These are phyloP conservation scores for Cryptococcus depauperatus DNA, from an alignment of 1,284 basidiomycete genomes.

Conservation along the genomic window DNA sequence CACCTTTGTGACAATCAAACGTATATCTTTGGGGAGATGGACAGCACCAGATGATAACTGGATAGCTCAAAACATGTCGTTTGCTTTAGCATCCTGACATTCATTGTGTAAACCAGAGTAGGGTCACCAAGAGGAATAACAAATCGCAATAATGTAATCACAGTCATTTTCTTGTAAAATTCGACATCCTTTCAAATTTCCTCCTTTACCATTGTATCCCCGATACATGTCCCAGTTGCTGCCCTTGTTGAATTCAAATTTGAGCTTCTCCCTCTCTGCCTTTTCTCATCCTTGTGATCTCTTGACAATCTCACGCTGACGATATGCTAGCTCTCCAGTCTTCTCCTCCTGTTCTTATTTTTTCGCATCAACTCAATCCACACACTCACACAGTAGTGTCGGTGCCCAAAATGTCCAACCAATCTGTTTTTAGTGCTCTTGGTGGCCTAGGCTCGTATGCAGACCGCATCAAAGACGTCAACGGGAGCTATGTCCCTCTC, in stretches of 20 bases:
- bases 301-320: conserved; percentile 2
- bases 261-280: conserved; percentile 1
- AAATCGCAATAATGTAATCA: too few relatives aligned
- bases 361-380: conserved; percentile 13
- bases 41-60: too few relatives aligned
- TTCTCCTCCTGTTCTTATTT: conserved; percentile 10
- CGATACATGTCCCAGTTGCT: not conserved
- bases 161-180: too few relatives aligned
- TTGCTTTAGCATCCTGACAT: too few relatives aligned
- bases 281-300: not conserved
- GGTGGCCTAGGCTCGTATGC: conserved; percentile 44
- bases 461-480: conserved; percentile 33
- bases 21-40: too few relatives aligned
- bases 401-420: too few relatives aligned
- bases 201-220: conserved; percentile 7
- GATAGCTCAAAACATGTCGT: too few relatives aligned
- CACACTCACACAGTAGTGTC: not conserved
- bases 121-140: too few relatives aligned
- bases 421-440: conserved; percentile 40
- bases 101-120: too few relatives aligned
- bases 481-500: conserved; percentile 12
- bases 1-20: too few relatives aligned
- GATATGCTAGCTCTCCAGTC: conserved; percentile 21
- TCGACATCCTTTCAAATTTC: not conserved
- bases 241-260: not conserved